Base-by-base conservation (phyloP, 805 yeast species). In the Starmera amethionina region DNA sequence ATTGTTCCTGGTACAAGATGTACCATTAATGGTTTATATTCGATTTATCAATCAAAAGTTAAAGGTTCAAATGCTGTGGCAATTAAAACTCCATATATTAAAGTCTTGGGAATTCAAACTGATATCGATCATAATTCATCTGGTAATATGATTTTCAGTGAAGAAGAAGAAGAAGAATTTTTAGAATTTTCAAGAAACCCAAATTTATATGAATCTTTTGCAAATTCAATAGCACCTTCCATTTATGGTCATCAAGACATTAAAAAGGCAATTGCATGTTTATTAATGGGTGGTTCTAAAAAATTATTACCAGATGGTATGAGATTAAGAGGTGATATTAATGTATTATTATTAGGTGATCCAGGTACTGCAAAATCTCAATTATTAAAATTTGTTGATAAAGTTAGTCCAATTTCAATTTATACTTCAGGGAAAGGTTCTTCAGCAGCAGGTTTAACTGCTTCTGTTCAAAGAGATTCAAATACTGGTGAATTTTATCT, bases 351-450 rank as follows among this genome's bases (percentile, higher is more conserved):
- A 38, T 69, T 94, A 31, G 99, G 99, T 64, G 99, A 93, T 56
- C 99, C 99, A 19, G 98, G 98, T 67, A 93, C 98, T 16, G 97
- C 98, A 38, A 93, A 93, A 60, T 93, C 98, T 10, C 99, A 93
- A 67, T 65, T 93, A 46, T 72, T 93, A 54, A 93, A 93, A 60
- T 93, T 90, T 50, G 97, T 88, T 15, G 97, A 93, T 58, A 89
- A 90, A 56, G 88, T 85, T 16, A 77, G 96, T 4, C 97, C 97
- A 11, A 87, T 90, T 43, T 79, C 97, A 4, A 89, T 93, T 32
- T 93, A 90, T 62, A 90, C 99, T 0, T 88, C 97, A 0, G 99
- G 99, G 67, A 93, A 93, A 58, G 99, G 99, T 55, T 90, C 98
- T 0, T 90, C 97, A 10, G 99, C 99, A 2, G 99, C 97, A 3